Evolutionary conservation across 371 early-diverging fungal genomes (phyloP).

Genomic region (Umbelopsis sp.): DNA sequence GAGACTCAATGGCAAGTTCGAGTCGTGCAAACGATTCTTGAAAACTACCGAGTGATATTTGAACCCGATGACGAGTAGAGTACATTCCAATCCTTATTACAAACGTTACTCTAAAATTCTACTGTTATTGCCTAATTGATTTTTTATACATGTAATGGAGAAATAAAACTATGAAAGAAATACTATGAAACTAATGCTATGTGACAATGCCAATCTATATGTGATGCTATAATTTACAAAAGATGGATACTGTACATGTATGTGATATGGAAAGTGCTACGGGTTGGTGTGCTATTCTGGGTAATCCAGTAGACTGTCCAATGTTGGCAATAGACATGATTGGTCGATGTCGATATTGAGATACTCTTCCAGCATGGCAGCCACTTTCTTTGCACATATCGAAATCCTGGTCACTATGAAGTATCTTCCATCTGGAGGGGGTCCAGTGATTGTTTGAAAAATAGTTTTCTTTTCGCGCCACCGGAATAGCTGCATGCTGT

Average conservation of each 20-base stretch:
- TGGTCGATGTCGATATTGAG: neutral
- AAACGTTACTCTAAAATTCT: neutral
- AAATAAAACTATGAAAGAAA: neutral
- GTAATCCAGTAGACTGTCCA: too few species aligned
- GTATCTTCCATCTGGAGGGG: constrained; percentile 1
- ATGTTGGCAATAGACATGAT: too few species aligned
- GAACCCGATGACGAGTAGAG: constrained; percentile 41
- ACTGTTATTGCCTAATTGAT: constrained; percentile 10
- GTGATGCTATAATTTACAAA: too few species aligned
- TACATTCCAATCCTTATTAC: constrained; percentile 1
- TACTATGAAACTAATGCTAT: neutral
- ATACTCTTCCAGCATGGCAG: neutral
- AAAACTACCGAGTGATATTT: constrained; percentile 47
- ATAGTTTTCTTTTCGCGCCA: neutral
- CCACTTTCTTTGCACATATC: neutral
- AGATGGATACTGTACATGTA: too few species aligned
- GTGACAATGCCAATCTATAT: too few species aligned
- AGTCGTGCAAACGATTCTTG: constrained; percentile 46
- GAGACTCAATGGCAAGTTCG: constrained; percentile 48
- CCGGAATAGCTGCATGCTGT: neutral
- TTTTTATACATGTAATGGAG: constrained; percentile 3
- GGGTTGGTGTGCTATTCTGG: too few species aligned
- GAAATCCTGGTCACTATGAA: neutral
- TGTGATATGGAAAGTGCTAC: too few species aligned
- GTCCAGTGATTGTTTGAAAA: neutral